Conservation (phyloP, 805 yeast genomes). For the Starmerella vitae region DNA sequence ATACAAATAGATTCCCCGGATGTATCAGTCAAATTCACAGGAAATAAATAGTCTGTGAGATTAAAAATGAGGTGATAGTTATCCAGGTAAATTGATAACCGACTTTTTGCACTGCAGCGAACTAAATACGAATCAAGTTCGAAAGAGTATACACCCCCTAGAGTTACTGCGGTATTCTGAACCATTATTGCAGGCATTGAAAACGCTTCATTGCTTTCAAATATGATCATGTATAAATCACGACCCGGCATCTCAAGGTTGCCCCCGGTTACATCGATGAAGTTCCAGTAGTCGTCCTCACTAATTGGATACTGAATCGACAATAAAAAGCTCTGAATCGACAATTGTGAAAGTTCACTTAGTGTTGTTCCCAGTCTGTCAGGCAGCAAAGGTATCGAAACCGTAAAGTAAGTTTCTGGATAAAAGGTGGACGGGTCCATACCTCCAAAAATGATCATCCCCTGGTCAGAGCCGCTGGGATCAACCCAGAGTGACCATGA, state of each 20-base stretch:
- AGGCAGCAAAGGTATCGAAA: not conserved
- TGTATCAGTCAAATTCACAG: not conserved
- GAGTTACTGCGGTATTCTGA: not conserved
- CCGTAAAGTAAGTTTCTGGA: not conserved
- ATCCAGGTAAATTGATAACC: not conserved
- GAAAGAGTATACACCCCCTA: not conserved
- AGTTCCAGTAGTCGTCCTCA: not conserved
- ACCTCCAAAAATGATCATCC: slow-evolving; percentile 12
- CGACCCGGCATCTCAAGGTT: not conserved
- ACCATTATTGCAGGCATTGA: not conserved
- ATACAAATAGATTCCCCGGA: slow-evolving; percentile 7
- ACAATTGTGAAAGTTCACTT: not conserved
- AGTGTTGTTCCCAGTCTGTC: not conserved
- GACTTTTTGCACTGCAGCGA: not conserved
- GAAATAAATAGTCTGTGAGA: slow-evolving; percentile 1
- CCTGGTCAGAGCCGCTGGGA: slow-evolving; percentile 4
- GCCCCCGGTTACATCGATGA: not conserved
- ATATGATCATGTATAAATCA: not conserved
- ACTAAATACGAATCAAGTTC: not conserved
- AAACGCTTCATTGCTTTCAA: not conserved
- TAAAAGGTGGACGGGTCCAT: slow-evolving; percentile 7
- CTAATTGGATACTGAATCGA: not conserved
- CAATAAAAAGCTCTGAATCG: not conserved
- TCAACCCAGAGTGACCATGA: slow-evolving; percentile 14
- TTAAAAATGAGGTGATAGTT: not conserved